These are phyloP conservation scores for Lyophyllum semitale DNA, from an alignment of 768 basidiomycete species.

Conservation along the genomic window DNA sequence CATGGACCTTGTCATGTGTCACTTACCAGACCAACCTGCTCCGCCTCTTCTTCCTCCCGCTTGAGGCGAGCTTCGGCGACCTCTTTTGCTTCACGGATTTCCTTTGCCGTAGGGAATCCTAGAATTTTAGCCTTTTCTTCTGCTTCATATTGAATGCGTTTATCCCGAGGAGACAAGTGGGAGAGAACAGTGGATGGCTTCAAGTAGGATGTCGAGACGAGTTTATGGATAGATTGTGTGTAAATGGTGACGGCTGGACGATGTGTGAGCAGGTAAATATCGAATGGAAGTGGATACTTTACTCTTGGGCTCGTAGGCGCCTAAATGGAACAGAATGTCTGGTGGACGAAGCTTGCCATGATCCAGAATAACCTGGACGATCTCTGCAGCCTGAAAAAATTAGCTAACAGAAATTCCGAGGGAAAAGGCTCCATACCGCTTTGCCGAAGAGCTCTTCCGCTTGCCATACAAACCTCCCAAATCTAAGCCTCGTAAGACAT, in stretches of 20 bases:
- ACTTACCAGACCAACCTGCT: constrained; percentile 72
- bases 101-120: constrained; percentile 81
- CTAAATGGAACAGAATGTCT: constrained; percentile 61
- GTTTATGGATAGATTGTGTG: constrained; percentile 62
- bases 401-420: constrained; percentile 1
- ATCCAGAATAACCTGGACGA: constrained; percentile 76
- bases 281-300: constrained; percentile 8
- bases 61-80: constrained; percentile 62
- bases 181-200: constrained; percentile 79
- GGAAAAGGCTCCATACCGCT: constrained; percentile 47
- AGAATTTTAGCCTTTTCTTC: constrained; percentile 75
- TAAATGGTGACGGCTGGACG: constrained; percentile 42
- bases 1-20: not conserved
- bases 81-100: constrained; percentile 73
- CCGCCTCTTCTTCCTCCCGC: constrained; percentile 73
- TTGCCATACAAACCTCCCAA: constrained; percentile 79
- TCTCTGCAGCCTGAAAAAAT: constrained; percentile 64
- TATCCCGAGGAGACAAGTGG: constrained; percentile 80
- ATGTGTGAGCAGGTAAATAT: not conserved
- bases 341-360: constrained; percentile 83
- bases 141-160: constrained; percentile 75
- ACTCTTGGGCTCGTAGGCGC: constrained; percentile 63
- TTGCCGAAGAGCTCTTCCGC: constrained; percentile 72
- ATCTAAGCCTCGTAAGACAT: constrained; percentile 79
- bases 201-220: constrained; percentile 74